Evolutionary conservation across 1,284 basidiomycete genomes (phyloP).

Genomic region (Caloboletus inedulis): DNA sequence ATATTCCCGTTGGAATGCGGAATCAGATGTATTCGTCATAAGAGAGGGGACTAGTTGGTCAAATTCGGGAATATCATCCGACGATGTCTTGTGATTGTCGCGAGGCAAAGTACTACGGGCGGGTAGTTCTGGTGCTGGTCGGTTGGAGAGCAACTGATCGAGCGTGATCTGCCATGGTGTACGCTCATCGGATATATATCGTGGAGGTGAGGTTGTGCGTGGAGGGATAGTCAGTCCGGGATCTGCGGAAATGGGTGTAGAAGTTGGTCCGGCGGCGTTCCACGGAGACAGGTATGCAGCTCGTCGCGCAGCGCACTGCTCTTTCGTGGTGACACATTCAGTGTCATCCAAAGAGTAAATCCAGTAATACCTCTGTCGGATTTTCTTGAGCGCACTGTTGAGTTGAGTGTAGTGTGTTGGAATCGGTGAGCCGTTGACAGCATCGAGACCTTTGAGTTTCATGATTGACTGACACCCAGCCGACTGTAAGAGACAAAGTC

Average conservation of each 20-base stretch:
- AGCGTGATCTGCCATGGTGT: background rate
- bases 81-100: too few relatives aligned
- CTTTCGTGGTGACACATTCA: background rate
- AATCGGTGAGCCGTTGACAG: too few relatives aligned
- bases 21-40: background rate
- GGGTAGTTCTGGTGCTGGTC: background rate
- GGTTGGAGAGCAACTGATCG: background rate
- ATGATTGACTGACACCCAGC: conserved; percentile 39
- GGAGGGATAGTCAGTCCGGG: background rate
- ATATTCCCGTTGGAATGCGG: background rate
- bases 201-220: background rate
- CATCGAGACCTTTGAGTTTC: conserved; percentile 14
- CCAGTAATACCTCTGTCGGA: background rate
- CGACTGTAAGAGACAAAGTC: conserved; percentile 36
- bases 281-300: background rate
- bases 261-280: background rate
- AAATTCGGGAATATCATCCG: background rate
- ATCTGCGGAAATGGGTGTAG: background rate
- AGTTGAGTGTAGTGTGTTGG: conserved; percentile 4
- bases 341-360: too few relatives aligned
- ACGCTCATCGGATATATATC: background rate
- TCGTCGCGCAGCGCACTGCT: background rate
- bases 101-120: background rate
- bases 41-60: background rate
- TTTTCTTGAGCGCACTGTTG: background rate